A percentile compares a stretch with the other conserved stretches of the same genome.
phyloP scores from a whole-genome alignment of 1,139 yeast genomes.

The Diutina sp. region DNA sequence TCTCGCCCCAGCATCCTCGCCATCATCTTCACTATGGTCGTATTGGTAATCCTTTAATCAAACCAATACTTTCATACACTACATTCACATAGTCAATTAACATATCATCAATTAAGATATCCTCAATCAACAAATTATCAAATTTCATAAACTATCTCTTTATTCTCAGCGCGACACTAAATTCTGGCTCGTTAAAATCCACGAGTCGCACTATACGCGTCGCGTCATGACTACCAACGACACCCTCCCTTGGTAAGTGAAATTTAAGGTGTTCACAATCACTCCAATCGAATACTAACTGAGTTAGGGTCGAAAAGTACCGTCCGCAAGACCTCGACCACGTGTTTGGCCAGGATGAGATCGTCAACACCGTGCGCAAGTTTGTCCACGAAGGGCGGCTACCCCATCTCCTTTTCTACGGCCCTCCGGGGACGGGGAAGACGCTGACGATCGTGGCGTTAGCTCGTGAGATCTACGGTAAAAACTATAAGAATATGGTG shows the following conservation, averaged over 20 bases:
- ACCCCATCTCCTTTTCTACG: conserved; percentile 86
- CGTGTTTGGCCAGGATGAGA: conserved; percentile 83
- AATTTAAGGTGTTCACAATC: neutral
- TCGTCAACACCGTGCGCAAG: conserved; percentile 68
- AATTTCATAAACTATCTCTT: no score
- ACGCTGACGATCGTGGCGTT: conserved; percentile 88
- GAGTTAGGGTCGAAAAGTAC: conserved; percentile 86
- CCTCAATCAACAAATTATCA: no score
- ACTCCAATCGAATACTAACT: neutral
- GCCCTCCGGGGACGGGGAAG: conserved; percentile 98
- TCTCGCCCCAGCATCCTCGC: neutral
- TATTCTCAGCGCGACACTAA: no score
- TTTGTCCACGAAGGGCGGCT: conserved; percentile 74
- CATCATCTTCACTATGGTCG: neutral
- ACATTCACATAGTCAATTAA: no score
- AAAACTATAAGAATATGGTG: conserved; percentile 76
- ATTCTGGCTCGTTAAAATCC: no score
- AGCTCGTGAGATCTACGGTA: conserved; percentile 85
- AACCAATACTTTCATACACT: no score
- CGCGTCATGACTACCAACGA: neutral
- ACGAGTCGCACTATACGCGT: neutral
- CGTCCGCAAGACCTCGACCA: conserved; percentile 78
- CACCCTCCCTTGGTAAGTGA: neutral
- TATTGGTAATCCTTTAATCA: neutral
- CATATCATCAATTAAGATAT: no score